These are phyloP conservation scores for Citrus medica DNA, from an alignment of 345 rosid species.

Conservation along the genomic window DNA sequence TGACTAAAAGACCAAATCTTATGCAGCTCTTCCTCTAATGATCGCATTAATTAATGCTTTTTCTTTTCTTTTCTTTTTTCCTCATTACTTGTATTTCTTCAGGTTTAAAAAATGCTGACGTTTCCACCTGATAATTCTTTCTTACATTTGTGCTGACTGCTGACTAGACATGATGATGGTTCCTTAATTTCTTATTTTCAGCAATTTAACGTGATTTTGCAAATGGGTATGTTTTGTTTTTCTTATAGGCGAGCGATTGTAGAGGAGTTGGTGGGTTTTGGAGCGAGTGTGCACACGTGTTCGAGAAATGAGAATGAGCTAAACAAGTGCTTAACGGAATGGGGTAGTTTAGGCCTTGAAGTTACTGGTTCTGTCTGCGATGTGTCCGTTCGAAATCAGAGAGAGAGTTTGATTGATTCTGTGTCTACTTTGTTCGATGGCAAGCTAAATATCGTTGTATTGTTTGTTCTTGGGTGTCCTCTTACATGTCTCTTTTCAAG, in stretches of 20 bases:
- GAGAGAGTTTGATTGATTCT: conserved; percentile 41
- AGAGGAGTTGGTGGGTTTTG: conserved; percentile 64
- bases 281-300: conserved; percentile 74
- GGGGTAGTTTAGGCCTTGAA: conserved; percentile 37
- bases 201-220: background rate
- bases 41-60: background rate
- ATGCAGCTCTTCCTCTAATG: too few species aligned
- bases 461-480: background rate
- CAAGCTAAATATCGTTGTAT: conserved; percentile 66
- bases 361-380: conserved; percentile 66
- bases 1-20: too few species aligned
- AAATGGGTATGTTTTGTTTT: conserved; percentile 5
- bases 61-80: too few species aligned
- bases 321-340: conserved; percentile 36
- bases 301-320: conserved; percentile 56
- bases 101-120: background rate
- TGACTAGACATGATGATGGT: background rate
- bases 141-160: background rate
- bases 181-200: background rate
- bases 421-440: conserved; percentile 40
- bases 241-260: conserved; percentile 64
- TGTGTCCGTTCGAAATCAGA: conserved; percentile 42
- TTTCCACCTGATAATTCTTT: background rate
- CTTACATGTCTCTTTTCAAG: too few species aligned
- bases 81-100: background rate